phyloP scores from a whole-genome alignment of 345 rosid genomes.

The Gossypium stocksii region DNA sequence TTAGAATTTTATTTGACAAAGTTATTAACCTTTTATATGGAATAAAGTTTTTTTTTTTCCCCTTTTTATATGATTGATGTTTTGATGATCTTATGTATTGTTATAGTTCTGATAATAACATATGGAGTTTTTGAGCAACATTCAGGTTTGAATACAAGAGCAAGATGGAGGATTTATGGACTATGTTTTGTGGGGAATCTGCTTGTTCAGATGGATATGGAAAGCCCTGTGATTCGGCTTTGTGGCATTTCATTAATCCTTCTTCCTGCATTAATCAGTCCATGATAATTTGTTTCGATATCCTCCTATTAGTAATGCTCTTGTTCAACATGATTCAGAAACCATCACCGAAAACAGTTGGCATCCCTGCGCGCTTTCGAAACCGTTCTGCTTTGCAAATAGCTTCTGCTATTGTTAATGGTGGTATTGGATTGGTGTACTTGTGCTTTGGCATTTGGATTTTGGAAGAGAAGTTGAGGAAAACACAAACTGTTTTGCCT shows the following conservation, averaged over 20 bases:
- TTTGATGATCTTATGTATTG: background rate
- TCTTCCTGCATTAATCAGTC: conserved; percentile 48
- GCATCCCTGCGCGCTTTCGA: conserved; percentile 21
- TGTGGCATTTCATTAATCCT: conserved; percentile 27
- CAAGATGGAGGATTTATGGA: conserved; percentile 47
- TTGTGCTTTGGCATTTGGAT: conserved; percentile 52
- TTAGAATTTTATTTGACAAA: background rate
- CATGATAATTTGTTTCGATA: conserved; percentile 46
- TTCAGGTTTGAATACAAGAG: conserved; percentile 9
- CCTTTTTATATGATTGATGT: background rate
- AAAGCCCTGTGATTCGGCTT: conserved; percentile 19
- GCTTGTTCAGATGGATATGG: conserved; percentile 22
- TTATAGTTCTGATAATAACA: background rate
- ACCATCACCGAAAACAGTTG: conserved; percentile 30
- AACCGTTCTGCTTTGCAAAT: conserved; percentile 36
- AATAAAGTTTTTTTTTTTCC: background rate
- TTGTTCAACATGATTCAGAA: conserved; percentile 40
- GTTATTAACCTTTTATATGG: background rate
- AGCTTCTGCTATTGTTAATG: conserved; percentile 49
- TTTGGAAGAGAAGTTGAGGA: conserved; percentile 49
- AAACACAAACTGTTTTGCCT: conserved; percentile 36
- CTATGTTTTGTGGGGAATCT: conserved; percentile 50
- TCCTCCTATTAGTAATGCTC: conserved; percentile 44
- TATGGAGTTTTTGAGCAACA: background rate
- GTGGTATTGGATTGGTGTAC: conserved; percentile 54